These are phyloP conservation scores for Monosporozyma yasuniensis DNA, from an alignment of 805 yeast genomes.

Conservation along the genomic window DNA sequence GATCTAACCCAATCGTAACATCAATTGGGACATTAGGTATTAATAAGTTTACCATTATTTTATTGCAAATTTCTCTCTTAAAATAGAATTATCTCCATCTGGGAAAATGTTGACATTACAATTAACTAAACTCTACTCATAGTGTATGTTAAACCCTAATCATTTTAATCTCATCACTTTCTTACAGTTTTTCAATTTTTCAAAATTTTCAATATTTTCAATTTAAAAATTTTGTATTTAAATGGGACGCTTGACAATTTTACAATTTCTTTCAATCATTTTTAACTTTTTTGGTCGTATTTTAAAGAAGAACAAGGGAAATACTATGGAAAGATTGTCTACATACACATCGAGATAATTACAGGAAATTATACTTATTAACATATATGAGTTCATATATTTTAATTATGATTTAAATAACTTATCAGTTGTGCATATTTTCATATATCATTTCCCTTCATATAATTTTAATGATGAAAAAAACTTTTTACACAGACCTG, in stretches of 20 bases:
- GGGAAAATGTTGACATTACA: too few species aligned
- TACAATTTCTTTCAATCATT: neutral
- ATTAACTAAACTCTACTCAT: too few species aligned
- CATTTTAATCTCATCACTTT: neutral
- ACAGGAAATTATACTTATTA: neutral
- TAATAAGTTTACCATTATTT: constrained; percentile 5
- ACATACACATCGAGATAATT: neutral
- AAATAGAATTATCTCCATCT: neutral
- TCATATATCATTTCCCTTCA: neutral
- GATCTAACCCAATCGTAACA: constrained; percentile 22
- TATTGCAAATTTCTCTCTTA: neutral
- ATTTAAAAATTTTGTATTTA: neutral
- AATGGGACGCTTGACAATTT: neutral
- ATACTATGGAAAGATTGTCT: neutral
- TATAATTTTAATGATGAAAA: constrained; percentile 24
- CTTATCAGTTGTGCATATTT: neutral
- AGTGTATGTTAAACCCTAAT: neutral
- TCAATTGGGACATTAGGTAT: constrained; percentile 8
- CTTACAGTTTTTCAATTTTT: neutral
- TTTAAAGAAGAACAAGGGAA: neutral
- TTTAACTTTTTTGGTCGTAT: neutral
- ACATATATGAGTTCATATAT: constrained; percentile 1
- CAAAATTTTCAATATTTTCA: neutral
- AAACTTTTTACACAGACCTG: constrained; percentile 33
- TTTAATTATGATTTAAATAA: neutral